Percentiles rank a stretch among this genome's conserved stretches.
phyloP scores from a whole-genome alignment of 202 grass and related monocot genomes.

The Schoenoplectus tabernaemontani region DNA sequence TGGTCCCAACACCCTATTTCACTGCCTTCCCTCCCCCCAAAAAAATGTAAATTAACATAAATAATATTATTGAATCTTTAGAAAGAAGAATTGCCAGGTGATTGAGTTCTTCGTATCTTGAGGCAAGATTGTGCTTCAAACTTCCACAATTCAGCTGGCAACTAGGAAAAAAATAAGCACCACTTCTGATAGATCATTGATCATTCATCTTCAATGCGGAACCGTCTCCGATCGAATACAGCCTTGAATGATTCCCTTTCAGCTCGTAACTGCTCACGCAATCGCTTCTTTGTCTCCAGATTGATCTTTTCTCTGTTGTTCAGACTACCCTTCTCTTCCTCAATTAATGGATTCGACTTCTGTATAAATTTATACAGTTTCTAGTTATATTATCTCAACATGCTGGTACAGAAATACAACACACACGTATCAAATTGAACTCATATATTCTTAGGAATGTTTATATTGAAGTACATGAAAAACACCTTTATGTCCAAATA shows the following conservation, averaged over 20 bases:
- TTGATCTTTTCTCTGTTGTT: constrained; percentile 35
- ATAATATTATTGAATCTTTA: neutral
- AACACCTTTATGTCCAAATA: neutral
- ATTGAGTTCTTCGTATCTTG: neutral
- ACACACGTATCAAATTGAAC: too few species aligned
- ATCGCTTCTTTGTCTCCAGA: constrained; percentile 54
- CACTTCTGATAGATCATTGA: too few species aligned
- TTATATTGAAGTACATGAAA: neutral
- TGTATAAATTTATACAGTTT: constrained; percentile 26
- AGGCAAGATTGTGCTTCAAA: neutral
- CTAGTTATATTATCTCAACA: neutral
- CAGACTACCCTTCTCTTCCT: constrained; percentile 32
- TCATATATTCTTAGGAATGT: neutral
- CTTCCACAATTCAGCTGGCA: neutral
- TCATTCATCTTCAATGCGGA: constrained; percentile 38
- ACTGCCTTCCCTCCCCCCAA: neutral
- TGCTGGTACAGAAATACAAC: neutral
- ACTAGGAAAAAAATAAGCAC: neutral
- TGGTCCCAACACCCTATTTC: neutral
- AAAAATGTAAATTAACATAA: neutral
- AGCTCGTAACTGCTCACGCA: constrained; percentile 66
- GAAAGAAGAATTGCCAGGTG: neutral
- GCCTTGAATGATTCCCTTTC: constrained; percentile 82
- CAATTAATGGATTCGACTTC: constrained; percentile 60
- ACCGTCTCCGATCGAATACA: constrained; percentile 59